Conservation (phyloP, 1,139 yeast species). For the Lodderomyces metapsilosis region DNA sequence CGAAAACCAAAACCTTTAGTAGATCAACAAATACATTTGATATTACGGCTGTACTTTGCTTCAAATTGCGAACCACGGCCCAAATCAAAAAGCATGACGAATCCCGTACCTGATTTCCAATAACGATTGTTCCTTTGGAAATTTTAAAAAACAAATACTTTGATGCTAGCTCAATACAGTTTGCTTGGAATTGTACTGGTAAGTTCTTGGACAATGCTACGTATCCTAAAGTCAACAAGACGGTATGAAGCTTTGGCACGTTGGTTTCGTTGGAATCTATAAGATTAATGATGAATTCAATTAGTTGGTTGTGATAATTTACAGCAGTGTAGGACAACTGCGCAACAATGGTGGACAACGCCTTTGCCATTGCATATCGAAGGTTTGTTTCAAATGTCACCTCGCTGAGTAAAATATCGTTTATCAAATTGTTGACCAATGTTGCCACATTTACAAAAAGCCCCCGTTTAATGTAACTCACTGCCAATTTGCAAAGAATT, state of each 20-base stretch:
- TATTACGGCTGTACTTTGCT: conserved; percentile 15
- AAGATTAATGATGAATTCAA: conserved; percentile 19
- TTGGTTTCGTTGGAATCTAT: conserved; percentile 8
- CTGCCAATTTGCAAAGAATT: conserved; percentile 31
- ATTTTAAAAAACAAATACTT: conserved; percentile 56
- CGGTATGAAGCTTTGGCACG: conserved; percentile 34
- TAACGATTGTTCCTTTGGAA: conserved; percentile 42
- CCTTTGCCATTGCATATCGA: conserved; percentile 39
- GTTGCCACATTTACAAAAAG: conserved; percentile 21
- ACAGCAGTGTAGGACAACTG: conserved; percentile 22
- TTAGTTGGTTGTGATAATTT: conserved; percentile 37
- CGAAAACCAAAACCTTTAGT: conserved; percentile 59
- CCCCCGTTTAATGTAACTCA: conserved; percentile 15
- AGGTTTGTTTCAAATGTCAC: conserved; percentile 29
- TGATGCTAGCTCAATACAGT: conserved; percentile 32
- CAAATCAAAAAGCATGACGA: conserved; percentile 72
- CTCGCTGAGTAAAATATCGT: conserved; percentile 24
- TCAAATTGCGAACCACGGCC: conserved; percentile 34
- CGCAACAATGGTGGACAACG: conserved; percentile 25
- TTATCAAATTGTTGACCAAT: conserved; percentile 30
- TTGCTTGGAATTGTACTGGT: conserved; percentile 25
- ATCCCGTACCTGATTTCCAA: conserved; percentile 75
- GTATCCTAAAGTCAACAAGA: conserved; percentile 37
- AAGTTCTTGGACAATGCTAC: conserved; percentile 28
- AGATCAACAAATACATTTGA: conserved; percentile 40